Evolutionary conservation across 306 rosid genomes (phyloP).

Genomic region (Albizia julibrissin): DNA sequence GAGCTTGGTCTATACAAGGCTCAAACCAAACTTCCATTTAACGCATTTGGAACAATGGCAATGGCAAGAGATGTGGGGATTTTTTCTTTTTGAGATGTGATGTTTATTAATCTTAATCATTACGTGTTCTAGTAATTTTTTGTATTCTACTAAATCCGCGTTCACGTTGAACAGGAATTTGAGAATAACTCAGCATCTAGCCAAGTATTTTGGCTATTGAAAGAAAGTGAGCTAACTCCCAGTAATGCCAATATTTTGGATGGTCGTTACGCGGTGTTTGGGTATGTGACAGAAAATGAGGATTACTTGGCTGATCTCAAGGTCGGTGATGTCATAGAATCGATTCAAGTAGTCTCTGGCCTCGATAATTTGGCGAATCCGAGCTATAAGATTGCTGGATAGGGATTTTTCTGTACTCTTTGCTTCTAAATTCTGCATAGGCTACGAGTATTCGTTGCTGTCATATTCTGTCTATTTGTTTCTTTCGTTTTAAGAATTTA

Average conservation of each 20-base stretch:
- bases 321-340: conserved; percentile 96
- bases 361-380: conserved; percentile 87
- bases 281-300: conserved; percentile 82
- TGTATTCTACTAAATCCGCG: background rate
- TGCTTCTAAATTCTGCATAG: conserved; percentile 10
- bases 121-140: background rate
- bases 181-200: conserved; percentile 90
- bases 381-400: conserved; percentile 92
- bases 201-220: conserved; percentile 92
- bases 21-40: conserved; percentile 95
- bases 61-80: conserved; percentile 95
- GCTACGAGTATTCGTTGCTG: background rate
- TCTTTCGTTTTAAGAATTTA: conserved; percentile 16
- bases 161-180: conserved; percentile 62
- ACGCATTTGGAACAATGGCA: conserved; percentile 99
- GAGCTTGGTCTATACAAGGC: conserved; percentile 99
- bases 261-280: conserved; percentile 88
- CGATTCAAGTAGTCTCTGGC: conserved; percentile 86
- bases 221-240: conserved; percentile 96
- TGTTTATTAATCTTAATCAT: conserved; percentile 1
- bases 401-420: conserved; percentile 32
- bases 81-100: background rate
- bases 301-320: conserved; percentile 89
- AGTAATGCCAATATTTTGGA: conserved; percentile 95
- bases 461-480: conserved; percentile 16